phyloP scores from a whole-genome alignment of 2,329 filamentous ascomycete species.

The Penicillium oxalicum region DNA sequence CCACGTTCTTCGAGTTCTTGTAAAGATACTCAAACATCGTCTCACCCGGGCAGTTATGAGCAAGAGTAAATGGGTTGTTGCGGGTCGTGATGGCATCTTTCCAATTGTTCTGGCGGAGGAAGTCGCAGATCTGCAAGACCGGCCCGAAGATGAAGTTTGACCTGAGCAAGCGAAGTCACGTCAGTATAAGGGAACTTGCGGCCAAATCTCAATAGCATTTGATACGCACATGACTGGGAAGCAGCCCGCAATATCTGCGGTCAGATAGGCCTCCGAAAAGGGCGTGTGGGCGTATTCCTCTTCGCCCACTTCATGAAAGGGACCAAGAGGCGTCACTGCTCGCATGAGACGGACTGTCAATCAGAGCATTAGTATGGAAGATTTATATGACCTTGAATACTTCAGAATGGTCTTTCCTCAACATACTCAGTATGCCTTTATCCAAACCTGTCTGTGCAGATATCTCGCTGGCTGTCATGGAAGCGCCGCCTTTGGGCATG shows the following conservation, averaged over 20 bases:
- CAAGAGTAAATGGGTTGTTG: slow-evolving; percentile 15
- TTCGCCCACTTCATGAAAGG: slow-evolving; percentile 14
- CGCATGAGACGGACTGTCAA: slow-evolving; percentile 19
- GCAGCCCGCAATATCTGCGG: slow-evolving; percentile 5
- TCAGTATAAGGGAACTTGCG: not conserved
- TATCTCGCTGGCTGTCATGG: slow-evolving; percentile 9
- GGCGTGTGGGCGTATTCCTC: slow-evolving; percentile 18
- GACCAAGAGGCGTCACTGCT: slow-evolving; percentile 12
- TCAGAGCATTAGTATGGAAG: not conserved
- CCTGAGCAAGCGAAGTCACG: not conserved
- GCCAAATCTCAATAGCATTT: not conserved
- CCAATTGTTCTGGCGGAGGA: slow-evolving; percentile 13
- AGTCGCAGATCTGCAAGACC: slow-evolving; percentile 13
- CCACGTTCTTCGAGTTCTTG: slow-evolving; percentile 5
- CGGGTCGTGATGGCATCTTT: slow-evolving; percentile 9
- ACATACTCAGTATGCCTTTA: slow-evolving; percentile 2
- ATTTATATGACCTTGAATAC: not conserved
- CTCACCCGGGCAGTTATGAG: slow-evolving; percentile 13
- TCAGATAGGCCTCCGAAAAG: slow-evolving; percentile 12
- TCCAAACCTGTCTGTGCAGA: slow-evolving; percentile 7
- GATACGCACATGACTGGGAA: not conserved
- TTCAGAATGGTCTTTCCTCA: slow-evolving; percentile 1
- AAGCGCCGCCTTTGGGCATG: slow-evolving; percentile 15
- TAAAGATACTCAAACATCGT: slow-evolving; percentile 13
- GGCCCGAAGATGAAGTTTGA: slow-evolving; percentile 1